Percentiles rank a stretch among this genome's conserved stretches.
Evolutionary conservation across 2,329 filamentous ascomycete genomes (phyloP).

Genomic region (Phaeosphaeriaceae sp.): DNA sequence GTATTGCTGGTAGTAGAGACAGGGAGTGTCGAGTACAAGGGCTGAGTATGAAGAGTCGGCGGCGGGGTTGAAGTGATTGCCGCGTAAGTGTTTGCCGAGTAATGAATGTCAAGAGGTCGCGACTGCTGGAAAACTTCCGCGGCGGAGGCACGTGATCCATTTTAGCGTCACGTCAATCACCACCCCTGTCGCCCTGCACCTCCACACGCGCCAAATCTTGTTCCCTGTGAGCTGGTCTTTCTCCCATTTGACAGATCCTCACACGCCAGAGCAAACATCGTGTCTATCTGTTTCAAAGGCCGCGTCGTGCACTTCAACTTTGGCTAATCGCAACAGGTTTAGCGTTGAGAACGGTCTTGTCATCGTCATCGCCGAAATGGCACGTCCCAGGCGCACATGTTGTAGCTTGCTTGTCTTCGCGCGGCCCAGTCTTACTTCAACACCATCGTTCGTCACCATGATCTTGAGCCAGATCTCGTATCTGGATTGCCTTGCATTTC

Average conservation of each 20-base stretch:
- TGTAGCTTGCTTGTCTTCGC: neutral
- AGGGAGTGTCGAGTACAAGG: neutral
- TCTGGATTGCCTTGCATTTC: slow-evolving; percentile 77
- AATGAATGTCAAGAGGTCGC: slow-evolving; percentile 21
- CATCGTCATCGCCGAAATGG: slow-evolving; percentile 16
- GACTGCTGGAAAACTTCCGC: slow-evolving; percentile 22
- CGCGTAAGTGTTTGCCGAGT: slow-evolving; percentile 18
- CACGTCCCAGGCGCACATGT: slow-evolving; percentile 9
- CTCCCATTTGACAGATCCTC: neutral
- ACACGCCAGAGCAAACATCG: neutral
- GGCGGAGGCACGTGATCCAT: slow-evolving; percentile 9
- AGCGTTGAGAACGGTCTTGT: slow-evolving; percentile 6
- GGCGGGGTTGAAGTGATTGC: slow-evolving; percentile 10
- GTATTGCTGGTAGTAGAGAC: neutral
- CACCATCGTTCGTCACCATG: slow-evolving; percentile 57
- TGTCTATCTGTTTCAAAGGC: neutral
- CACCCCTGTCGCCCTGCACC: neutral
- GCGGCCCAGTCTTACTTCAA: neutral
- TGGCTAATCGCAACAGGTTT: slow-evolving; percentile 3
- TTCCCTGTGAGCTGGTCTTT: neutral
- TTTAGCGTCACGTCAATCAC: slow-evolving; percentile 6
- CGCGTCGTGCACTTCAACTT: neutral
- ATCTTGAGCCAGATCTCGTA: slow-evolving; percentile 77
- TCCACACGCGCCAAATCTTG: neutral
- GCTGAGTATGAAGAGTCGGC: slow-evolving; percentile 11